Evolutionary conservation across 331 rosid species (phyloP), one percentile per base, ranked within the genome.

Genomic region (Quercus tomentella): DNA sequence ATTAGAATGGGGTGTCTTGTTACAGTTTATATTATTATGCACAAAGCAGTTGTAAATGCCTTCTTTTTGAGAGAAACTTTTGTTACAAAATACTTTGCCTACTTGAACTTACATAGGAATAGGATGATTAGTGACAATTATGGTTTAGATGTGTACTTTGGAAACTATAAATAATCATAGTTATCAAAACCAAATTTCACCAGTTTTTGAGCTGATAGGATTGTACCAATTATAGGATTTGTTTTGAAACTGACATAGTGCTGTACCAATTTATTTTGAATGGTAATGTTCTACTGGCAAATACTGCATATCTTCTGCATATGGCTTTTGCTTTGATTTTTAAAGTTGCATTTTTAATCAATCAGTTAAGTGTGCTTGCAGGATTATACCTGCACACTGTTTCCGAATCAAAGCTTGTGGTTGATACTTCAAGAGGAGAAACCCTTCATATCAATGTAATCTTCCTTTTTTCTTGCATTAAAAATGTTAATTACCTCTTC

Each of bases 381-480:
- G 98, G 88, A 22, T 78, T 85, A 67, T 94, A 78, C 88, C 80
- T 94, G 77, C 88, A 91, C 74, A 86, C 93, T 55, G 94, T 86
- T 56, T 88, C 91, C 1, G 98, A 94, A 90, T 86, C 94, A 23
- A 87, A 86, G 87, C 97, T 94, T 82, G 77, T 87, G 35, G 98
- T 94, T 79, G 98, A 94, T 82, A 89, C 94, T 79, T 89, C 98
- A 73, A 92, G 98, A 79, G 97, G 98, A 65, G 93, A 84, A 84
- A 88, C 80, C 57, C 82, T 94, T 56, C 84, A 78, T 69, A 94
- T 94, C 90, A 87, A 87, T 84, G 98, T 94, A 90, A 84, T 79
- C 37, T 63, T 55, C 69, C 28, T 33, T 33, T 45, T 83, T 74
- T 58, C 70, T 21, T 81, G 43, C 25, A 6, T 57, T 57, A 30